These are phyloP conservation scores for Fusarium goolgardi DNA, from an alignment of 2,329 filamentous ascomycete species.

Conservation along the genomic window DNA sequence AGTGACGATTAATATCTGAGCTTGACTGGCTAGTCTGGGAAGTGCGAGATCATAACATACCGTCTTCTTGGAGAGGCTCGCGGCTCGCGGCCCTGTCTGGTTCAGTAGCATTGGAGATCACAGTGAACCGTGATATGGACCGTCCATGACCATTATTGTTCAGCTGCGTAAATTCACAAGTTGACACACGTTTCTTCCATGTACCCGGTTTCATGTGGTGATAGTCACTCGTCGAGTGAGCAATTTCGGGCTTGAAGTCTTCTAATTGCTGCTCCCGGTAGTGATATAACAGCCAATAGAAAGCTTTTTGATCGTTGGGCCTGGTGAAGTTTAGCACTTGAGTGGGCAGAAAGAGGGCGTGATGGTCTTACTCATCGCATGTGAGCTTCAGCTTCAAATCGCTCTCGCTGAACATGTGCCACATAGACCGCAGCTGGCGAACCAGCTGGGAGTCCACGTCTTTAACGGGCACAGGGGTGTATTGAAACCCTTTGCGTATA, in stretches of 20 bases:
- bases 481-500: conserved; percentile 70
- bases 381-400: conserved; percentile 76
- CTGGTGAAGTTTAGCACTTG: conserved; percentile 58
- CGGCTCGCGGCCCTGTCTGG: conserved; percentile 69
- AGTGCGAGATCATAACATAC: conserved; percentile 55
- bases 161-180: conserved; percentile 67
- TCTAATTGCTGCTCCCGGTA: conserved; percentile 88
- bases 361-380: conserved; percentile 67
- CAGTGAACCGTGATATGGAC: conserved; percentile 71
- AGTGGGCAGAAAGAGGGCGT: not conserved
- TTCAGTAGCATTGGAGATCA: conserved; percentile 71
- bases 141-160: conserved; percentile 61
- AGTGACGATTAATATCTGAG: conserved; percentile 73
- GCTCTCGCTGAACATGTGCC: conserved; percentile 85
- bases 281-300: conserved; percentile 85
- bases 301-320: conserved; percentile 90
- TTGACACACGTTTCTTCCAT: conserved; percentile 71
- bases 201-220: conserved; percentile 76
- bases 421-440: conserved; percentile 87
- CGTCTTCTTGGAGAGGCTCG: conserved; percentile 83
- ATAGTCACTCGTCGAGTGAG: conserved; percentile 91
- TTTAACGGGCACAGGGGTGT: conserved; percentile 66
- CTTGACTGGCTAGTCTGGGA: conserved; percentile 71
- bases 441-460: conserved; percentile 86
- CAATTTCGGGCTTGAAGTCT: conserved; percentile 83